Conservation (phyloP, 768 basidiomycete genomes). For the Tephrocybe sp. region DNA sequence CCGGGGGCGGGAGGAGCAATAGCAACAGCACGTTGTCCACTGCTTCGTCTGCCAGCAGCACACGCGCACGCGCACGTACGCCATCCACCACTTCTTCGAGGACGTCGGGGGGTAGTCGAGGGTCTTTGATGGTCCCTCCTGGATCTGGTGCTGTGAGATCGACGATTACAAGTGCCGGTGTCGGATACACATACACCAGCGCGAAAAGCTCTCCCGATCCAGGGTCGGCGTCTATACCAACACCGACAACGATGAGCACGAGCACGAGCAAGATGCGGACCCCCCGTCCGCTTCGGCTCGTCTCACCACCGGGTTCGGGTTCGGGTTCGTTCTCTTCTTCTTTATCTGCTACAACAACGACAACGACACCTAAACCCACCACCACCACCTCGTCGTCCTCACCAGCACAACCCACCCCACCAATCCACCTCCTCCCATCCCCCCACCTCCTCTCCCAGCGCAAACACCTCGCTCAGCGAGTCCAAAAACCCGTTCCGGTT, state of each 20-base stretch:
- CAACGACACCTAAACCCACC: constrained; percentile 8
- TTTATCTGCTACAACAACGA: constrained; percentile 4
- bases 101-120: background rate
- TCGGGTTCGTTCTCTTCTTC: background rate
- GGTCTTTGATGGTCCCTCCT: background rate
- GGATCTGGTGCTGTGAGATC: background rate
- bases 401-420: background rate
- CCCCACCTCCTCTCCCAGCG: constrained; percentile 30
- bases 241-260: no score
- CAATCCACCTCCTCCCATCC: background rate
- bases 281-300: constrained; percentile 10
- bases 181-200: background rate
- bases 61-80: constrained; percentile 18
- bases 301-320: constrained; percentile 7
- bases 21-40: background rate
- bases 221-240: background rate
- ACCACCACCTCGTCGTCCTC: background rate
- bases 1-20: no score
- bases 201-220: background rate
- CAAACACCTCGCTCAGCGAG: constrained; percentile 4
- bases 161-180: background rate
- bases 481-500: no score
- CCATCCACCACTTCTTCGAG: background rate
- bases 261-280: constrained; percentile 9
- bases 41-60: constrained; percentile 28